These are phyloP conservation scores for Leishmania arabica DNA, from an alignment of 208 protist genomes.

Conservation along the genomic window DNA sequence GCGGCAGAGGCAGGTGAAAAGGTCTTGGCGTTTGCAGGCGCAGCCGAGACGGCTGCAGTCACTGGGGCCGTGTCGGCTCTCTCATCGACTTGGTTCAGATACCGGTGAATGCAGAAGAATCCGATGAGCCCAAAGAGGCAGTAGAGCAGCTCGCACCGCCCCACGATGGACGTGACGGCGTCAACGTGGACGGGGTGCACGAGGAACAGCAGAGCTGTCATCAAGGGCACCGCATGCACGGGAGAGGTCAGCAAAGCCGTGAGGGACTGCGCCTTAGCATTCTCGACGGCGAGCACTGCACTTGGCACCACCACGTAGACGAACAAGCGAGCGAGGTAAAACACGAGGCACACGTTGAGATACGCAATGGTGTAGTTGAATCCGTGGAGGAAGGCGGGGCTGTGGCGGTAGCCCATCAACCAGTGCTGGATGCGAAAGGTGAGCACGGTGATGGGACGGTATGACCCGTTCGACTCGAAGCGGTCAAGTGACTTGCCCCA, in stretches of 20 bases:
- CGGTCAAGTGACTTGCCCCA: slow-evolving; percentile 54
- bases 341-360: slow-evolving; percentile 52
- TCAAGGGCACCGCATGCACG: slow-evolving; percentile 30
- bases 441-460: slow-evolving; percentile 61
- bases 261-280: neutral
- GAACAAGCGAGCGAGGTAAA: slow-evolving; percentile 47
- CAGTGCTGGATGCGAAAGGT: slow-evolving; percentile 69
- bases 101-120: slow-evolving; percentile 43
- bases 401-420: slow-evolving; percentile 58
- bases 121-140: slow-evolving; percentile 62
- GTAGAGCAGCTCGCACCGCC: slow-evolving; percentile 75
- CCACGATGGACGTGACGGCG: slow-evolving; percentile 83
- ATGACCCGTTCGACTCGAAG: slow-evolving; percentile 55
- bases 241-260: slow-evolving; percentile 14
- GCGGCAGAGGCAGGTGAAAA: neutral
- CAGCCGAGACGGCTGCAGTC: neutral
- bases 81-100: slow-evolving; percentile 23
- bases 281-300: neutral
- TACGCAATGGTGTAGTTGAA: slow-evolving; percentile 52
- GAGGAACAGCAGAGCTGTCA: slow-evolving; percentile 64
- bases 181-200: slow-evolving; percentile 90
- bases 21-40: neutral
- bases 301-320: slow-evolving; percentile 17
- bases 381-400: slow-evolving; percentile 32
- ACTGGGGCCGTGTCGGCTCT: neutral